Conservation (phyloP, 805 yeast species). For the Starmerella apis region DNA sequence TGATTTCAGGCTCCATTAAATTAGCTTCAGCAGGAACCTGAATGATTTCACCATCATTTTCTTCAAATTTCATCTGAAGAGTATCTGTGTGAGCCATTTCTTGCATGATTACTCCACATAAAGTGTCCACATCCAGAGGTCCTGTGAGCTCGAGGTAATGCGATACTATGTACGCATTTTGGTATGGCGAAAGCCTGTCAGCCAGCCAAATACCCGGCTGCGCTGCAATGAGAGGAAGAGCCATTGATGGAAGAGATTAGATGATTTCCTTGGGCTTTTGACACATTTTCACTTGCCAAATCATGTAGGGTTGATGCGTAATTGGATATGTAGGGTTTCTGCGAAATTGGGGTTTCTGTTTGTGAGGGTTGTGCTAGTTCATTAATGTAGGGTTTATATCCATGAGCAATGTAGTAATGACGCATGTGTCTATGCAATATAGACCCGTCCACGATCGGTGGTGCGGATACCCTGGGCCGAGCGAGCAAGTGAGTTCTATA, state of each 20-base stretch:
- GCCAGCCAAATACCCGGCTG: conserved; percentile 20
- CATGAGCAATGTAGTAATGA: neutral
- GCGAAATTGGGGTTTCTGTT: too few species aligned
- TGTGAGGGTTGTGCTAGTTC: too few species aligned
- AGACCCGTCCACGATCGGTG: neutral
- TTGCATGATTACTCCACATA: conserved; percentile 9
- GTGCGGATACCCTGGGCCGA: neutral
- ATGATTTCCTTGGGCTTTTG: neutral
- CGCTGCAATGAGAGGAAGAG: conserved; percentile 17
- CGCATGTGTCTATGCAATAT: neutral
- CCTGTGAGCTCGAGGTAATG: conserved; percentile 16
- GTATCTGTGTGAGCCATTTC: conserved; percentile 17
- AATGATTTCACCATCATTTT: conserved; percentile 8
- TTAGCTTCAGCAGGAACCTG: neutral
- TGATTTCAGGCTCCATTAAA: conserved; percentile 5
- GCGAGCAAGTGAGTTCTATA: neutral
- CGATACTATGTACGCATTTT: conserved; percentile 14
- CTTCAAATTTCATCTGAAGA: conserved; percentile 10
- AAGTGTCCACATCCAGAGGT: neutral
- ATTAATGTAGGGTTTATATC: neutral
- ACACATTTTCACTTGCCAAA: neutral
- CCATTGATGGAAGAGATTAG: conserved; percentile 2
- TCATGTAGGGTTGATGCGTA: conserved; percentile 2
- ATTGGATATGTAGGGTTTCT: neutral
- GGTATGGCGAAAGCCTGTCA: conserved; percentile 13